Base-by-base conservation (phyloP, 345 rosid species). In the Hypericum androsaemum region DNA sequence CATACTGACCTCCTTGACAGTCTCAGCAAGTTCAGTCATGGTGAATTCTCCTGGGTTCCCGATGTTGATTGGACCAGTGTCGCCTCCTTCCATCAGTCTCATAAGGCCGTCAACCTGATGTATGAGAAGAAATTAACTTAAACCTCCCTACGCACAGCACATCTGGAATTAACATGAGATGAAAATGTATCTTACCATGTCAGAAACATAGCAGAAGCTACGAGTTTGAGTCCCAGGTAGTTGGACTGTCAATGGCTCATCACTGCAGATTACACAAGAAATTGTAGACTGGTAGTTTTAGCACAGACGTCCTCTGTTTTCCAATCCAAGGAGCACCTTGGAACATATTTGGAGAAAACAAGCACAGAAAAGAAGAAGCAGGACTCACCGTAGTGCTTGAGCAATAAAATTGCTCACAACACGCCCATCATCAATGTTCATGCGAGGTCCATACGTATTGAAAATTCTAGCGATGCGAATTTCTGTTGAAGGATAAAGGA, bases 371-470 rank as follows among this genome's bases (percentile, higher is more conserved):
- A 49, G 32, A 22, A 22, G 32, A 1, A 22, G 32, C 32, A 42
- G 53, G 40, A 61, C 56, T 65, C 62, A 92, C 98, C 97, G 73
- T n/a, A 92, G 80, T 56, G 98, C 97, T 77, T 88, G 98, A 59
- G 98, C 98, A 43, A 92, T 92, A 83, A 92, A 92, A 66, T 92
- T 92, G 86, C 98, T 92, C 62, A 92, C 98, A 12, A 92, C 98
- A 66, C 98, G 97, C 6, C 98, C 98, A 74, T 92, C 98, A 63
- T 92, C 98, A 4, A 88, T 92, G 64, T 92, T 88, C 98, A 92
- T 92, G 28, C 97, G 88, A 10, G 98, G 95, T 53, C 98, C 97
- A 50, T 88, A 92, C 7, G 98, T 92, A 80, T 92, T 88, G 69
- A 92, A 92, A 67, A 92, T 92, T 81, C 97, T 83, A 43, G 95